Percentiles rank a stretch among this genome's conserved stretches.
Evolutionary conservation across 495 filamentous ascomycete species (phyloP).

Genomic region (Parathielavia appendiculata): DNA sequence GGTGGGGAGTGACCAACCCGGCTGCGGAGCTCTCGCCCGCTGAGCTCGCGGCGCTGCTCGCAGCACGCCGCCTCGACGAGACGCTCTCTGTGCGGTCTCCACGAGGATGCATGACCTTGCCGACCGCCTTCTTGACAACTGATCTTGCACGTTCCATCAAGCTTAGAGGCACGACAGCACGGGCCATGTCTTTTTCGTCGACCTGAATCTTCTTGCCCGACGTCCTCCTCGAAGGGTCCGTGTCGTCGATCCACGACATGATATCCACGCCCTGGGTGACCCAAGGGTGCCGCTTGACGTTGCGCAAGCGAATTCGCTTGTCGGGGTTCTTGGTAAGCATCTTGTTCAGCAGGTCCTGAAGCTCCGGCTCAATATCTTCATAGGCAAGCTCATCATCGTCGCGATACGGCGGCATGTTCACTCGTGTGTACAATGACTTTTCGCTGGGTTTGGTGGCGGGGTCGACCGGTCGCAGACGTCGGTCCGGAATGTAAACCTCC

Average conservation of each 20-base stretch:
- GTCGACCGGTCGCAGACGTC: conserved; percentile 73
- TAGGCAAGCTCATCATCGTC: conserved; percentile 69
- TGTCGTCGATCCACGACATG: conserved; percentile 84
- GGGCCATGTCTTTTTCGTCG: conserved; percentile 80
- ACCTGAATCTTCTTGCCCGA: conserved; percentile 90
- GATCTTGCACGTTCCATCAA: conserved; percentile 72
- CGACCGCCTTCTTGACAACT: conserved; percentile 60
- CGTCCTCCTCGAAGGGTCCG: conserved; percentile 74
- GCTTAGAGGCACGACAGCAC: conserved; percentile 82
- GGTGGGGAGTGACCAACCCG: conserved; percentile 33
- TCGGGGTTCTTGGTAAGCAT: conserved; percentile 85
- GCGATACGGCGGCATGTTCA: conserved; percentile 45
- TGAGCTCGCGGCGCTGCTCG: conserved; percentile 57
- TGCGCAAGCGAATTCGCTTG: conserved; percentile 79
- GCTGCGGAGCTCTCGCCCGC: conserved; percentile 39
- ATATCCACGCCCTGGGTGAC: conserved; percentile 75
- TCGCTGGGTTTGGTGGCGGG: conserved; percentile 47
- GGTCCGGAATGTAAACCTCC: conserved; percentile 77
- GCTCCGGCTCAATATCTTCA: conserved; percentile 76
- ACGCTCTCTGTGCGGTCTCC: conserved; percentile 50
- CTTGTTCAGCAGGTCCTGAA: conserved; percentile 73
- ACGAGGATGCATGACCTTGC: conserved; percentile 55
- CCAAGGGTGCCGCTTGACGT: conserved; percentile 97
- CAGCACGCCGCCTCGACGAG: conserved; percentile 49
- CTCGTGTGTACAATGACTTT: conserved; percentile 51